Conservation (phyloP, 2,329 filamentous ascomycete species). For the Beauveria sp. region DNA sequence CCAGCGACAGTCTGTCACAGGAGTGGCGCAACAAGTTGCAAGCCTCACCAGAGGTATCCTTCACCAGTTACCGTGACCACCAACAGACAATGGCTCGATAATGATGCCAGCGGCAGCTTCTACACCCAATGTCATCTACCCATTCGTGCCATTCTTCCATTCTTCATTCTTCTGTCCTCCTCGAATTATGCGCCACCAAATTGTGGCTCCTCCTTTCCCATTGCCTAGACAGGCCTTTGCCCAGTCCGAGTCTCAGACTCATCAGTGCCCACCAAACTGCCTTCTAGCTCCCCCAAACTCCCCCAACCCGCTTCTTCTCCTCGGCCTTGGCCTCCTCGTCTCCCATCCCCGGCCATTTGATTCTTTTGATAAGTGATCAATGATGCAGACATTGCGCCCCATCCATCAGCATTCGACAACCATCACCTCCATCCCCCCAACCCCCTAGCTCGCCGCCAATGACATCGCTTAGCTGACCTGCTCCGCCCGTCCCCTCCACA, state of each 20-base stretch:
- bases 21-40: too few species aligned
- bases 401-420: background rate
- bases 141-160: background rate
- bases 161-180: too few species aligned
- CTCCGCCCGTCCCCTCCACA: background rate
- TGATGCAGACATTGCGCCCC: background rate
- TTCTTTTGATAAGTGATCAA: background rate
- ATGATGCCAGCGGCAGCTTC: too few species aligned
- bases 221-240: too few species aligned
- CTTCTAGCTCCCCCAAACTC: background rate
- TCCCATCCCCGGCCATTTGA: background rate
- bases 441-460: background rate
- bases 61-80: too few species aligned
- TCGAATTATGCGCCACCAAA: background rate
- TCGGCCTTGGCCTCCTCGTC: background rate
- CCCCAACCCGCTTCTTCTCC: slow-evolving; percentile 5
- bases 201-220: background rate
- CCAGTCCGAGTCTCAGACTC: too few species aligned
- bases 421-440: background rate
- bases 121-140: too few species aligned
- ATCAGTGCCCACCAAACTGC: background rate
- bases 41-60: too few species aligned
- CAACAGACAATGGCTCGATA: too few species aligned
- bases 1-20: too few species aligned
- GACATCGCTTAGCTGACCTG: background rate